A percentile compares a stretch with the other conserved stretches of the same genome.
Evolutionary conservation across 2,329 filamentous ascomycete species (phyloP).

Genomic region (Endocalyx cinctus): DNA sequence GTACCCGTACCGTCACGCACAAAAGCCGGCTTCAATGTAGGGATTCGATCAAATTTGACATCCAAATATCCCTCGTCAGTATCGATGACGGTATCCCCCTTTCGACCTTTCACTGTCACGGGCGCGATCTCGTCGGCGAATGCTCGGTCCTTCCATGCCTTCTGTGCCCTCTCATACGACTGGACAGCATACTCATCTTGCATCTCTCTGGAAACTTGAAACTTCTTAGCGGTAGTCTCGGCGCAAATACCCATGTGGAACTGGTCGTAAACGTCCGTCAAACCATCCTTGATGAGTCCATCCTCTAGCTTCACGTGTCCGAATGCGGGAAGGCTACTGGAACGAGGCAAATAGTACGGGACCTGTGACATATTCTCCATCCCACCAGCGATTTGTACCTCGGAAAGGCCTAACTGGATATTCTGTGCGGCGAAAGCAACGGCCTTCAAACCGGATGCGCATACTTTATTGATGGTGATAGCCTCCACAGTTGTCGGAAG

Average conservation of each 20-base stretch:
- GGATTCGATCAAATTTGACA: conserved; percentile 80
- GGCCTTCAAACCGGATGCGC: conserved; percentile 90
- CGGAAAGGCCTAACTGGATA: conserved; percentile 84
- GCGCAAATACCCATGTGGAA: conserved; percentile 98
- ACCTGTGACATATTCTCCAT: conserved; percentile 98
- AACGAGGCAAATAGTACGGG: conserved; percentile 82
- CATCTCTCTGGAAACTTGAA: conserved; percentile 72
- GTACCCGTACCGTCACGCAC: conserved; percentile 79
- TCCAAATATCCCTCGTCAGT: conserved; percentile 88
- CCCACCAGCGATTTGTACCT: conserved; percentile 86
- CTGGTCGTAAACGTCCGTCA: conserved; percentile 95
- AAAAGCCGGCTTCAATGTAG: conserved; percentile 86
- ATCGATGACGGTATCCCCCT: conserved; percentile 74
- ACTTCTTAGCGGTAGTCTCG: conserved; percentile 88
- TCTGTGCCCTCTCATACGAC: conserved; percentile 85
- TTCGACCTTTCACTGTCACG: conserved; percentile 78
- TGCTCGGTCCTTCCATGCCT: conserved; percentile 75
- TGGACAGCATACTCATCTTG: conserved; percentile 89
- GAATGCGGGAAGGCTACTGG: conserved; percentile 78
- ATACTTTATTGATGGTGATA: conserved; percentile 96
- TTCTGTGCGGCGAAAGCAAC: conserved; percentile 88
- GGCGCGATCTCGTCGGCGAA: conserved; percentile 90
- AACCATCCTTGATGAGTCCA: conserved; percentile 86
- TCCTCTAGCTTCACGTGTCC: conserved; percentile 86
- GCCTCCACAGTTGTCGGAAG: conserved; percentile 78